These are phyloP conservation scores for Alternaria burnsii DNA, from an alignment of 2,329 filamentous ascomycete species.

Conservation along the genomic window DNA sequence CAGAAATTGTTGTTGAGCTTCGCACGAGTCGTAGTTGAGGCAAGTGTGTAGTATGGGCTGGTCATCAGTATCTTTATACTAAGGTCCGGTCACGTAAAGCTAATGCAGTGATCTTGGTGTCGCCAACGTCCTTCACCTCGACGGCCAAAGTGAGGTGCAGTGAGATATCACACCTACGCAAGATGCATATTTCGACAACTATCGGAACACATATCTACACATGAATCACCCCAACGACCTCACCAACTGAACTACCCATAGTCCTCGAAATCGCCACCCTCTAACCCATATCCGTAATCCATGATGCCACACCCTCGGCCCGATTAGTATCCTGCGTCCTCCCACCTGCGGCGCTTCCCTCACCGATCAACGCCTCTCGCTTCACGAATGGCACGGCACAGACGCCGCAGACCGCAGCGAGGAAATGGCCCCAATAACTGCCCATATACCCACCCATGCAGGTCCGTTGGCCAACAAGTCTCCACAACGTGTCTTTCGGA, in stretches of 20 bases:
- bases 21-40: no score
- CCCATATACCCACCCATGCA: not conserved
- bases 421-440: not conserved
- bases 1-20: no score
- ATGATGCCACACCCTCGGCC: not conserved
- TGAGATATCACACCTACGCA: no score
- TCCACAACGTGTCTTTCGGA: not conserved
- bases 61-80: no score
- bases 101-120: accelerated
- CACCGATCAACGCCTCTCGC: not conserved
- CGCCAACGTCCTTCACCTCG: not conserved
- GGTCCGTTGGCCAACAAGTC: not conserved
- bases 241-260: accelerated
- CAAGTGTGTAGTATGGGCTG: no score
- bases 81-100: not conserved
- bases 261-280: no score
- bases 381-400: not conserved
- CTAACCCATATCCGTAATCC: not conserved
- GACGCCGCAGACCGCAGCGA: not conserved
- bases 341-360: not conserved
- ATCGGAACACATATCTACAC: no score
- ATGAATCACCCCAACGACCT: accelerated
- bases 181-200: no score
- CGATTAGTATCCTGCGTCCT: not conserved
- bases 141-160: no score